Base-by-base conservation (phyloP, 805 yeast genomes). In the Ogataea henricii region DNA sequence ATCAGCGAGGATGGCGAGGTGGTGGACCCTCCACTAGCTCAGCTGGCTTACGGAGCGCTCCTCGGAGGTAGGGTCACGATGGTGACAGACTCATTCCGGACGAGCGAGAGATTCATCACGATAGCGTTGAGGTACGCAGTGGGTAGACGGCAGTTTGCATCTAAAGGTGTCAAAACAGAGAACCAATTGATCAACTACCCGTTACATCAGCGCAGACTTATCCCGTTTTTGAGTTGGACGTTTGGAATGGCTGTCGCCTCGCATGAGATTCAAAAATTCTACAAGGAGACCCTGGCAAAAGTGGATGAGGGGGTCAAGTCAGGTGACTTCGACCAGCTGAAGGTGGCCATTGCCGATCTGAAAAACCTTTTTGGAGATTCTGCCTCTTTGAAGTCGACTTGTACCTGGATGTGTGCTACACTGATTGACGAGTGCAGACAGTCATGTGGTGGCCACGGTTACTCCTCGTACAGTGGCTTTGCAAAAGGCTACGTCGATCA, bases 391-490 rank as follows among this genome's bases (percentile, higher is more conserved):
- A 91, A 91, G 68, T 90, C 96, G 3, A 83, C 96, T 30, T 81
- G 85, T 53, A 91, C 97, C 33, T 91, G 97, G 97, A 74, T 83
- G 35, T 79, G 89, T 26, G 83, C 90, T 34, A 79, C 78, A 50
- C 74, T 87, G 57, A 90, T 91, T 62, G 96, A 89, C 65, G 91
- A 90, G 70, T 80, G 90, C 55, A 81, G 97, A 71, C 97, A 91
- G 70, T 77, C 96, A 2, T 90, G 96, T 69, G 97, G 97, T 66
- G 97, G 97, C 26, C 96, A 88, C 68, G 97, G 97, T 34, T 91
- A 91, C 70, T 89, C 96, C 20, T 82, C 90, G n/a, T 91, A 91
- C 69, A 82, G 89, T 55, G 96, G 91, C 1, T 87, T 91, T 64
- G 96, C 95, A 34, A 88, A 85, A 64, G 90, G 90, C 10, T 89